Base-by-base conservation (phyloP, 495 filamentous ascomycete species). In the Apiosordaria backusii region DNA sequence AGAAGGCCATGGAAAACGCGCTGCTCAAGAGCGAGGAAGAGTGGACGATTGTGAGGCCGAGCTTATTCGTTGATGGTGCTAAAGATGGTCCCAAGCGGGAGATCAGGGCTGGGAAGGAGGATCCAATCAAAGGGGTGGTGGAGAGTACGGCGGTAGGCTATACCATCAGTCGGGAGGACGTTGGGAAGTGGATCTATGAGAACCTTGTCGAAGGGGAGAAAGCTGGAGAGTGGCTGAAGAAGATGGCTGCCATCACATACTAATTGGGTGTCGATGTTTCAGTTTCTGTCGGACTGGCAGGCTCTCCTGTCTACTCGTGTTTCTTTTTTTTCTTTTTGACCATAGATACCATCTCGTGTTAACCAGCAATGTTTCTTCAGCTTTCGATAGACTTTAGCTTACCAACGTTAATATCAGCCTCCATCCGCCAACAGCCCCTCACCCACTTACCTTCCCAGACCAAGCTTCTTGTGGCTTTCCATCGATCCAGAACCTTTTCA, bases 1-100 rank as follows among this genome's bases (percentile, higher is more conserved):
- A 91, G 81, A 64, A 69, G 66, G 74, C 75, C 4, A 88, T 89
- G 86, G 87, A 90, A 68, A 69, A 77, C 4, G 54, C 72, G 52
- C 68, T 83, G 5, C 68, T 75, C 5, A 72, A 78, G 40, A 76
- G 75, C 58, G 73, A 74, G 64, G 50, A 25, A 9, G 60, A 60
- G 53, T 86, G 77, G 72, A 78, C 83, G 16, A 72, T 88, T 40
- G 71, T 89, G 16, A 75, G 86, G 9, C 68, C 77, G 4, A 76
- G 70, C 26, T 4, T 72, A 23, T 68, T 73, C 29, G 65, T 68
- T 4, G 65, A 67, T 21, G 76, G 77, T 61, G 70, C 54, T 22
- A 66, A 63, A 29, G 55, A 63, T 0, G 69, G 62, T 0, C 69
- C 64, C 0, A 70, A 65, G 58, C 45, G 70, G 70, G 13, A 26